Evolutionary conservation across 2,329 filamentous ascomycete genomes (phyloP).

Genomic region (Tolypocladium tropicale): DNA sequence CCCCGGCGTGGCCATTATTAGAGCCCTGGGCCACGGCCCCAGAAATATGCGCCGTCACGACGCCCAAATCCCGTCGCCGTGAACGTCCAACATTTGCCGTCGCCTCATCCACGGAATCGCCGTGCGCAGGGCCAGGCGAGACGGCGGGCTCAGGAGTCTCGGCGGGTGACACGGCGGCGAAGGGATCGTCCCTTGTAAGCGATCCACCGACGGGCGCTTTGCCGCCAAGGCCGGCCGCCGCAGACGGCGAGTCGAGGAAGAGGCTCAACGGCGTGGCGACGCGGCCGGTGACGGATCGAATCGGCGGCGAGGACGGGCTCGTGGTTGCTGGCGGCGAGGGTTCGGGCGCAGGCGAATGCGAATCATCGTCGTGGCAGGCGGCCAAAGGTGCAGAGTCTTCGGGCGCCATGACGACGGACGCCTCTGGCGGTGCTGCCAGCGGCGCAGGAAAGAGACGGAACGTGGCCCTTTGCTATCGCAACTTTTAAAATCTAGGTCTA

Average conservation of each 20-base stretch:
- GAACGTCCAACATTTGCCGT: not conserved
- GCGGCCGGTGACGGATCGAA: conserved; percentile 8
- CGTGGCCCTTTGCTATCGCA: not conserved
- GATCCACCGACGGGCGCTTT: not conserved
- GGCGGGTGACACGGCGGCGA: conserved; percentile 6
- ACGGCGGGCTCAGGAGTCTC: conserved; percentile 5
- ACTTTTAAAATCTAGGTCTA: not conserved
- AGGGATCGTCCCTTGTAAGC: not conserved
- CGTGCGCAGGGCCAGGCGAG: not conserved
- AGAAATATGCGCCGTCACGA: not conserved
- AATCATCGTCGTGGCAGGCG: not conserved
- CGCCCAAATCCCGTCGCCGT: not conserved
- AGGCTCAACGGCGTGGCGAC: conserved; percentile 10
- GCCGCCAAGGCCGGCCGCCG: not conserved
- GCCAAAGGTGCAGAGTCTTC: not conserved
- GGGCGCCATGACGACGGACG: not conserved
- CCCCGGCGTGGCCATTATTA: conserved; percentile 6
- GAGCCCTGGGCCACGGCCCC: conserved; percentile 4
- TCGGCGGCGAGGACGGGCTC: conserved; percentile 3
- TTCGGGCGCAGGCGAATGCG: not conserved
- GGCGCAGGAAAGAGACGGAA: not conserved
- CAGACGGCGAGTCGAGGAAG: conserved; percentile 3
- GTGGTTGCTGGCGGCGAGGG: conserved; percentile 2
- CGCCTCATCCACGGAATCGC: not conserved
- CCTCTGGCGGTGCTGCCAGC: not conserved